Evolutionary conservation across 2,329 filamentous ascomycete species (phyloP), one percentile per base, ranked within the genome.

Genomic region (Ceratocystis eucalypticola): DNA sequence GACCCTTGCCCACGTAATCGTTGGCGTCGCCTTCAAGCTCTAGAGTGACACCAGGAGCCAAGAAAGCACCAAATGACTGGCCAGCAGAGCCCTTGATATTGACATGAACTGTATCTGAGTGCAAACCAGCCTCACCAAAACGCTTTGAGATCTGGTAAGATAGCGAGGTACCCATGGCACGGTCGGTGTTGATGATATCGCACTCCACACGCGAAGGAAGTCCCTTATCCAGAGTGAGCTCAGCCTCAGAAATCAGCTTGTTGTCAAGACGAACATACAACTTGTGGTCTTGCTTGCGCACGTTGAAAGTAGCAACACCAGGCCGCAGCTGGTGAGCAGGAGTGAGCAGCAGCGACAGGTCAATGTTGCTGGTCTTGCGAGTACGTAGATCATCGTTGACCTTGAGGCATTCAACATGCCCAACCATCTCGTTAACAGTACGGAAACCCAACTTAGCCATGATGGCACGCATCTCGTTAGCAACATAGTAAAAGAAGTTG

Each of bases 401-500:
- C 77, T 85, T 89, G 63, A 97, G 81, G 48, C 88, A 83, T 76
- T 97, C 93, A 28, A 90, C 93, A 70, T 88, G 91, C 22, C 93
- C 93, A 72, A 97, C 90, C 93, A 96, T 96, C 76, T 97, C 93
- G 74, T 96, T 97, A 75, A 97, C 88, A 68, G 89, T 96, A 70
- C 93, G 87, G 84, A 96, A 91, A 71, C 93, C 93, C 72, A 96
- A 85, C 77, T 89, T 91, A 63, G 93, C 92, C 93, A 97, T 96
- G 77, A 97, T 96, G 45, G 92, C 91, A 74, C 93, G 88, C 67
- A 97, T 84, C 79, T 97, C 93, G 74, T 97, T 97, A 71, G 93
- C 89, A 64, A 97, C 83, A 73, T 96, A 97, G 80, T 96, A 97
- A 79, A 96, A 96, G 81, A 96, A 96, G 82, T 96, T 97, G 77